These are phyloP conservation scores for Pulicaria dysenterica DNA, from an alignment of 129 eudicot species.

Conservation along the genomic window DNA sequence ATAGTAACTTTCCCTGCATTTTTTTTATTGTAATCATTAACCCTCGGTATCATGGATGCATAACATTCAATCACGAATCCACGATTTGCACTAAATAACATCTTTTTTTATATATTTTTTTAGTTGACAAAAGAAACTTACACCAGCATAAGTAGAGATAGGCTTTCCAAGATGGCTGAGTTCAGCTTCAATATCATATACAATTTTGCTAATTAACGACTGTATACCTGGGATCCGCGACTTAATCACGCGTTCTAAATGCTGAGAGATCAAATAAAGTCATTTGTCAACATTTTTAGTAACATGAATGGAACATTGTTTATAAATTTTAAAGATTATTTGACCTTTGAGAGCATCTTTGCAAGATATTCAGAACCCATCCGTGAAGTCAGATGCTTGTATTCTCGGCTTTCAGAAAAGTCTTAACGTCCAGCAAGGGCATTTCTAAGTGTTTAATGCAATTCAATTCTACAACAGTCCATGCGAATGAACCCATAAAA, in stretches of 20 bases:
- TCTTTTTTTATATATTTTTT: neutral
- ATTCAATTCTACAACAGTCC: too few relatives aligned
- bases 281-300: neutral
- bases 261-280: constrained; percentile 40
- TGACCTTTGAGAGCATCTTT: constrained; percentile 52
- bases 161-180: constrained; percentile 51
- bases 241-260: constrained; percentile 51
- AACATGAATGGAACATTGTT: neutral
- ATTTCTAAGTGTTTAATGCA: too few relatives aligned
- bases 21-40: constrained; percentile 6
- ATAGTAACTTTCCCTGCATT: constrained; percentile 43
- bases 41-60: neutral
- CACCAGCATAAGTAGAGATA: constrained; percentile 47
- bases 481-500: too few relatives aligned
- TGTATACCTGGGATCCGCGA: constrained; percentile 51
- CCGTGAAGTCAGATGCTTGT: constrained; percentile 47
- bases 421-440: constrained; percentile 49
- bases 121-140: constrained; percentile 24
- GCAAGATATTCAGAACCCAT: constrained; percentile 64
- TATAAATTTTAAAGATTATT: neutral
- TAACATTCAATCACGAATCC: neutral
- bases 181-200: constrained; percentile 53
- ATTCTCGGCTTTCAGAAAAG: constrained; percentile 44
- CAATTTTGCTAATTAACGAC: constrained; percentile 42
- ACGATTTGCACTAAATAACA: neutral